Conservation (phyloP, 139 green algal species). For the Picochlorum sp. region DNA sequence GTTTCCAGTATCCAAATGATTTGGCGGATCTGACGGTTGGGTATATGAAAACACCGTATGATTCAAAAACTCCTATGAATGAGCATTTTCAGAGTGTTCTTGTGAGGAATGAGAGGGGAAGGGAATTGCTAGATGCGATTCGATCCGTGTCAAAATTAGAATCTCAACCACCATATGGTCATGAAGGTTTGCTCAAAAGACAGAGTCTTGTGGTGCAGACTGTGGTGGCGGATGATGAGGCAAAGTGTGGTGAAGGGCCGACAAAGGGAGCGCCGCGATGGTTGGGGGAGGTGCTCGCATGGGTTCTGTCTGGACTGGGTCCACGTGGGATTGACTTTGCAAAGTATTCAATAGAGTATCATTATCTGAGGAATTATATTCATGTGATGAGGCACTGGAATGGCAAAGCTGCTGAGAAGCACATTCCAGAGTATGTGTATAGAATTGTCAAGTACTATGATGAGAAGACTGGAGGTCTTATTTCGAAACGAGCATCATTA, state of each 20-base stretch:
- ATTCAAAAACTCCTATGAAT: conserved; percentile 69
- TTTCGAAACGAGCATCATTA: not conserved
- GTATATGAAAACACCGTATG: conserved; percentile 89
- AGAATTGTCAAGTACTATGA: conserved; percentile 72
- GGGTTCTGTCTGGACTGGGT: conserved; percentile 64
- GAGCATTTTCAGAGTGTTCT: conserved; percentile 85
- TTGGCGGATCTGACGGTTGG: conserved; percentile 88
- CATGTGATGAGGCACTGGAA: conserved; percentile 64
- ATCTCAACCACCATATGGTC: conserved; percentile 32
- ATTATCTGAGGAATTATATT: conserved; percentile 85
- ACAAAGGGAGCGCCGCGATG: conserved; percentile 63
- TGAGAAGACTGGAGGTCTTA: conserved; percentile 18
- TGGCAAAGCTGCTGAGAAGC: conserved; percentile 29
- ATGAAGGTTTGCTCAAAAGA: conserved; percentile 41
- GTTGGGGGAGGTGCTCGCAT: conserved; percentile 74
- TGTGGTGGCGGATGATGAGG: conserved; percentile 84
- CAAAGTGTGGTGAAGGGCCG: conserved; percentile 71
- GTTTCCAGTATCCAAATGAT: conserved; percentile 96
- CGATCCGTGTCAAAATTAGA: conserved; percentile 19
- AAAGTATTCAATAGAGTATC: conserved; percentile 92
- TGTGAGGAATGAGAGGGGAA: conserved; percentile 74
- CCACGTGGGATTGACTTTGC: conserved; percentile 96
- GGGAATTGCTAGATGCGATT: conserved; percentile 66
- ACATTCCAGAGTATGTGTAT: conserved; percentile 68
- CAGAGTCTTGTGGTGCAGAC: conserved; percentile 82